Evolutionary conservation across 257 asterid genomes (phyloP), one percentile per base, ranked within the genome.

Genomic region (Galeopsis tetrahit): DNA sequence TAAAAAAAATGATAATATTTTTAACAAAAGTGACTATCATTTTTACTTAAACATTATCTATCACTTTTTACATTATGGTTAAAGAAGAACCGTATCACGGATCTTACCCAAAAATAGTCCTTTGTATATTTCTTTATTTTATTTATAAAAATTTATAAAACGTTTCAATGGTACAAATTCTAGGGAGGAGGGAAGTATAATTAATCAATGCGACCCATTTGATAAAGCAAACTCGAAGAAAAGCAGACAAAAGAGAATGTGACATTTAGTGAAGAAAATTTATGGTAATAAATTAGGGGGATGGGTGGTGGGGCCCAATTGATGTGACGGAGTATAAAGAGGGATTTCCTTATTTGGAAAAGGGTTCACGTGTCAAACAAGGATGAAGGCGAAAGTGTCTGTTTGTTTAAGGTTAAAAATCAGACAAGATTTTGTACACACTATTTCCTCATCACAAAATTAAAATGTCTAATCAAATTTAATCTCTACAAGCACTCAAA

Each of bases 301-400:
- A 36, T 62, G 11, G 57, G 48, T 59, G 44, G 40, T 63, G 69
- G 65, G 31, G 46, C 71, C 67, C 38, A 66, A 32, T 63, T 39
- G 87, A 78, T 65, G 84, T 81, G 84, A 83, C 80, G 42, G 73
- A 55, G 69, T 71, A 72, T 80, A 78, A 84, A 86, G 79, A 64
- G 68, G 75, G 8, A 13, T 72, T 83, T 81, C 93, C 83, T 32
- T 5, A 78, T 42, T 68, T 65, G 46, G 90, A 76, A 81, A 56
- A 10, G 38, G 28, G 39, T 78, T 82, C 80, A 81, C 82, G 80
- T 76, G 84, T 72, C 84, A 46, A 53, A 53, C 42, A 46, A 5
- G 48, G 63, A 34, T 83, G 87, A 82, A 61, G 82, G 73, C 61
- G 87, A 87, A 66, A 79, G 70, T 87, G 84, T 80, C 36, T 44